A percentile compares a stretch with the other conserved stretches of the same genome.
These are phyloP conservation scores for Centella asiatica DNA, from an alignment of 129 eudicot genomes.

Conservation along the genomic window DNA sequence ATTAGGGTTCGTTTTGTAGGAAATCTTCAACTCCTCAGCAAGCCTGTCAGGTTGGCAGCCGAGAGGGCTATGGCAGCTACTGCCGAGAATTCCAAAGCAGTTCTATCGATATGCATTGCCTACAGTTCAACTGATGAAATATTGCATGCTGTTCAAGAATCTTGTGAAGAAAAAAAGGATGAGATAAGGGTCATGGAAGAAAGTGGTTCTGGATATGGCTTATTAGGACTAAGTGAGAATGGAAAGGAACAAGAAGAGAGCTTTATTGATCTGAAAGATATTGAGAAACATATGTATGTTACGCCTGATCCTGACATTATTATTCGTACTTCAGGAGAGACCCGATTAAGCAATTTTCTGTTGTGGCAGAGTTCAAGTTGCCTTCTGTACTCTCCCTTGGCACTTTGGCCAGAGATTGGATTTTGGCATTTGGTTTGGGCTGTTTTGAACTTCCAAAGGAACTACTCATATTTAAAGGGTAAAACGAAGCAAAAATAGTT, in stretches of 20 bases:
- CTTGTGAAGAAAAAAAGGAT: constrained; percentile 23
- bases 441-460: constrained; percentile 54
- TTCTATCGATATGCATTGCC: constrained; percentile 42
- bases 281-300: constrained; percentile 46
- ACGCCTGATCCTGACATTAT: constrained; percentile 56
- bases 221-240: constrained; percentile 11
- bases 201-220: constrained; percentile 13
- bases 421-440: constrained; percentile 58
- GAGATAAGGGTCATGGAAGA: constrained; percentile 16
- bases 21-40: constrained; percentile 32
- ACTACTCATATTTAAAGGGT: constrained; percentile 33
- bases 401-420: constrained; percentile 75
- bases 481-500: constrained; percentile 33
- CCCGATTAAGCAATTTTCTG: constrained; percentile 75
- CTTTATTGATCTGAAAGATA: constrained; percentile 22
- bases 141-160: constrained; percentile 40
- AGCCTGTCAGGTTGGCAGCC: constrained; percentile 40
- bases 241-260: constrained; percentile 2
- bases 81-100: constrained; percentile 33
- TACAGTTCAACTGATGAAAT: constrained; percentile 60
- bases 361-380: constrained; percentile 56
- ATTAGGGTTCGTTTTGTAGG: constrained; percentile 47
- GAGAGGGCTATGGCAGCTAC: constrained; percentile 47
- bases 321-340: constrained; percentile 66
- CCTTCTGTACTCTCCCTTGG: constrained; percentile 48